Evolutionary conservation across 371 early-diverging fungal genomes (phyloP), one percentile per base, ranked within the genome.

Genomic region (Mucor mucedo): DNA sequence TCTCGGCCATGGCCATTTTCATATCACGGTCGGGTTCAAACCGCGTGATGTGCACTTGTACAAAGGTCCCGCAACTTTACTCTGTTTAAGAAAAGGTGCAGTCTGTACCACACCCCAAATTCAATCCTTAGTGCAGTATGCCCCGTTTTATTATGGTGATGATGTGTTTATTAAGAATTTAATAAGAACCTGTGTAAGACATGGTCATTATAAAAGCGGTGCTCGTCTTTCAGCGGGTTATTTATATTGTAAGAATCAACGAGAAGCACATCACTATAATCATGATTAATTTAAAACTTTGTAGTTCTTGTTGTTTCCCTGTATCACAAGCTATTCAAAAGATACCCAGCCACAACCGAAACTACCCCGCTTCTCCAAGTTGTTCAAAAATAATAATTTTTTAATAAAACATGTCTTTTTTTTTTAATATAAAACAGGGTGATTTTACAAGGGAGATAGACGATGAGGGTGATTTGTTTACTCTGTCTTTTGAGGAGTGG

Each of bases 21-120:
- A 72, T 48, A 59, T 72, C 38, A 72, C 72, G 0, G 58, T 61
- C 16, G 72, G 72, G 3, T 72, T 67, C 29, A 13, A 39, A 2
- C 72, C 72, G 0, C 62, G 44, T 13, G 72, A 72, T 59, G 62
- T 72, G 4, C 62, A 68, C 41, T 14, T 50, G 10, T 72, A 72
- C 35, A 72, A 72, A 44, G 72, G 72, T 0, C 72, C 68, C 14
- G 72, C 50, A 1, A 47, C 68, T 11, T 58, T 72, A 4, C 2
- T 63, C 6, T 68, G 60, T 45, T 35, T 72, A 27, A 42, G 59
- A 40, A 38, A 41, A 8, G 28, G 5, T 10, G 38, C 32, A n/a
- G 27, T 33, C 2, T 62, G 65, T 50, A 30, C 59, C 27, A 10
- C 32, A 14, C 28, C n/a, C 29, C 13, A 42, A 9, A 27, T 55